Conservation (phyloP, 805 yeast genomes). For the Saccharomyces paradoxus region DNA sequence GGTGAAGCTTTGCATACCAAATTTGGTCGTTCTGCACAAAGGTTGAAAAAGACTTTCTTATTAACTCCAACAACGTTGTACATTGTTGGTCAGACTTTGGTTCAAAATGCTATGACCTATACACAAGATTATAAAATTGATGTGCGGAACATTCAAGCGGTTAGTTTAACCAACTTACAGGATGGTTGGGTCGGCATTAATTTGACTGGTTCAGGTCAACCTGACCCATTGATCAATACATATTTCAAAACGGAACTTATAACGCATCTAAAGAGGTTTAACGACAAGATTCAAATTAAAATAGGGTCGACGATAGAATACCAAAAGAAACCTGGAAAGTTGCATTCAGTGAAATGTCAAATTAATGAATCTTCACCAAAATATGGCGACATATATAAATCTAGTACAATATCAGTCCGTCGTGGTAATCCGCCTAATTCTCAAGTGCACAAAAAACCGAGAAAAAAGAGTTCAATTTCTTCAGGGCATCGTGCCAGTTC, state of each 20-base stretch:
- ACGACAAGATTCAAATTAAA: conserved; percentile 49
- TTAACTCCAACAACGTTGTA: conserved; percentile 54
- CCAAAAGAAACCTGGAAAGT: conserved; percentile 80
- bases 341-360: conserved; percentile 62
- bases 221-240: conserved; percentile 72
- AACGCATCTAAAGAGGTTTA: conserved; percentile 56
- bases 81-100: conserved; percentile 61
- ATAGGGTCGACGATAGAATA: conserved; percentile 67
- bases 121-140: conserved; percentile 55
- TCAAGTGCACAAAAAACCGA: conserved; percentile 61
- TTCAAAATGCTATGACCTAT: conserved; percentile 52
- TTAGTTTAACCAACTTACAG: conserved; percentile 62
- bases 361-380: conserved; percentile 52
- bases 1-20: conserved; percentile 76
- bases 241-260: conserved; percentile 81
- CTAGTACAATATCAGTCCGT: conserved; percentile 71
- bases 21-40: conserved; percentile 80
- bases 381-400: conserved; percentile 68
- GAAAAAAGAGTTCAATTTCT: conserved; percentile 31
- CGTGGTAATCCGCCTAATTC: conserved; percentile 68
- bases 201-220: conserved; percentile 33
- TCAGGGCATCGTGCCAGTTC: background rate
- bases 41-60: conserved; percentile 62
- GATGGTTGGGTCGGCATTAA: conserved; percentile 81
- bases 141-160: conserved; percentile 46